Evolutionary conservation across 192 early-diverging fungal genomes (phyloP).

Genomic region (Dimargaris cristalligena): DNA sequence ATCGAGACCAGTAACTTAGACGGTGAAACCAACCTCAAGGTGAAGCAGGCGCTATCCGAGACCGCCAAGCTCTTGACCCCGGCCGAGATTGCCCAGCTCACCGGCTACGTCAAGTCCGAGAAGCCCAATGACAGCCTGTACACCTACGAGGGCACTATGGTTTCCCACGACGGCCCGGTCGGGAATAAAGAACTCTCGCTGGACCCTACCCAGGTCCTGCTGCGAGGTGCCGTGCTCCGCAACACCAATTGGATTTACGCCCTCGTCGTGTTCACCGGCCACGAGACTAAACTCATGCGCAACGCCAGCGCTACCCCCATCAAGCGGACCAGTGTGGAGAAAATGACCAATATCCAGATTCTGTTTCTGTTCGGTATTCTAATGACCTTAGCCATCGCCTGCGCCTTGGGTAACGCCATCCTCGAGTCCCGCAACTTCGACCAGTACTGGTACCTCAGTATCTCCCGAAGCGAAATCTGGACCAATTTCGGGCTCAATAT

Average conservation of each 20-base stretch:
- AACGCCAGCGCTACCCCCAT: conserved; percentile 85
- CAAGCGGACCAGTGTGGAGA: conserved; percentile 81
- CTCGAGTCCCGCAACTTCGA: conserved; percentile 29
- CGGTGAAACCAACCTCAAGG: conserved; percentile 96
- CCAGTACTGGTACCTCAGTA: conserved; percentile 28
- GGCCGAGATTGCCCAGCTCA: conserved; percentile 36
- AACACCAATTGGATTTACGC: conserved; percentile 93
- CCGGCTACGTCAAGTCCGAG: conserved; percentile 75
- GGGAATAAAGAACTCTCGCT: conserved; percentile 56
- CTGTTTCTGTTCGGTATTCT: conserved; percentile 82
- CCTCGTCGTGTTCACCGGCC: conserved; percentile 88
- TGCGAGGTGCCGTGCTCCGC: conserved; percentile 82
- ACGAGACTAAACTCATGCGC: conserved; percentile 94
- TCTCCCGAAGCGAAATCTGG: conserved; percentile 19
- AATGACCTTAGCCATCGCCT: conserved; percentile 64
- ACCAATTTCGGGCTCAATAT: conserved; percentile 74
- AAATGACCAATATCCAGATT: conserved; percentile 85
- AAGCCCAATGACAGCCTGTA: conserved; percentile 93
- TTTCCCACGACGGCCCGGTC: conserved; percentile 24
- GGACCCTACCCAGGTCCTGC: conserved; percentile 82
- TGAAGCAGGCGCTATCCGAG: conserved; percentile 82
- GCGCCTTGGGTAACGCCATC: conserved; percentile 66
- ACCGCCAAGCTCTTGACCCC: conserved; percentile 61
- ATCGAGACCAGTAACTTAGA: conserved; percentile 97
- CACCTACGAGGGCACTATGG: conserved; percentile 66